These are phyloP conservation scores for Aspergillus bridgeri DNA, from an alignment of 495 filamentous ascomycete genomes.

Conservation along the genomic window DNA sequence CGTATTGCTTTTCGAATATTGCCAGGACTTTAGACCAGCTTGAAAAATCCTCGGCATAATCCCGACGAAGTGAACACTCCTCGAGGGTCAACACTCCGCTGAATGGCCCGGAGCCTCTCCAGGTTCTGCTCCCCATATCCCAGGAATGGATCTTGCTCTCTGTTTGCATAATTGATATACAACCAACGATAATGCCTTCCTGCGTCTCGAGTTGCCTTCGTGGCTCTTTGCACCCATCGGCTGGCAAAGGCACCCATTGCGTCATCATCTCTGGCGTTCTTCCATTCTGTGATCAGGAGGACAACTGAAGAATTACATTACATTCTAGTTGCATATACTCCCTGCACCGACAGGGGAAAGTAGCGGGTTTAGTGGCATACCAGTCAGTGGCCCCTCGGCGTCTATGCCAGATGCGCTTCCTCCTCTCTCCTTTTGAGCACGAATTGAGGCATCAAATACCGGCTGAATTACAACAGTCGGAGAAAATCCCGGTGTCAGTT, in stretches of 20 bases:
- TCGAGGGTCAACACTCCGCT: background rate
- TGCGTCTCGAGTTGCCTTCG: background rate
- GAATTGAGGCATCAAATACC: conserved; percentile 28
- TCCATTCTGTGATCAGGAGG: conserved; percentile 27
- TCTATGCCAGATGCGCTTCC: no score
- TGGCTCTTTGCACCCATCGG: background rate
- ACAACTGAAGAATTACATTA: no score
- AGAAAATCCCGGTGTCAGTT: conserved; percentile 28
- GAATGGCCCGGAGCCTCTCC: conserved; percentile 4
- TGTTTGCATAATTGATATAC: conserved; percentile 26
- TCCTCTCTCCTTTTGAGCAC: conserved; percentile 25
- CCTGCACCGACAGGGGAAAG: no score
- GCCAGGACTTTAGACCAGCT: no score
- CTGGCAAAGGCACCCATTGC: conserved; percentile 2
- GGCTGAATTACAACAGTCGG: conserved; percentile 44
- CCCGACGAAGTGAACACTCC: conserved; percentile 5
- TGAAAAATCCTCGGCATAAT: conserved; percentile 7
- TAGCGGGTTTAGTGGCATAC: no score
- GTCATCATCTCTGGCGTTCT: conserved; percentile 24
- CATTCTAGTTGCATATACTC: no score
- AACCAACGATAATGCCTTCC: conserved; percentile 7
- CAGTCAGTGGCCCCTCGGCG: no score
- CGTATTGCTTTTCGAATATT: no score
- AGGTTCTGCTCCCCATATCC: conserved; percentile 28
- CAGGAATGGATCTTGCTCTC: conserved; percentile 27